Percentiles rank a stretch among this genome's conserved stretches.
phyloP scores from a whole-genome alignment of 2,329 filamentous ascomycete genomes.

The Alternaria ethzedia region DNA sequence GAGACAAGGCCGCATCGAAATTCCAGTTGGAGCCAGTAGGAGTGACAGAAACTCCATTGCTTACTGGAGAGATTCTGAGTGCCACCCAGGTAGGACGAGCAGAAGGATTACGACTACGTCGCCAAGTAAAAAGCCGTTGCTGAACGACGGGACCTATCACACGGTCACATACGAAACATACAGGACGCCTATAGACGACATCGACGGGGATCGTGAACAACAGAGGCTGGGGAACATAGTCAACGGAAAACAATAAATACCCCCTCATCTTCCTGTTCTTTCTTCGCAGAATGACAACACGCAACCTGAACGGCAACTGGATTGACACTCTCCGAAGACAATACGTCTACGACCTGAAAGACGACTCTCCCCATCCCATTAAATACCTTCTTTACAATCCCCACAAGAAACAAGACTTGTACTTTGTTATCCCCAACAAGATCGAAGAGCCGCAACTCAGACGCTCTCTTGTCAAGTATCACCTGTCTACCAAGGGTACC shows the following conservation, averaged over 20 bases:
- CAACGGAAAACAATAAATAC: background rate
- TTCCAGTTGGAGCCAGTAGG: background rate
- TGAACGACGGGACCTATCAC: background rate
- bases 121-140: background rate
- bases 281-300: background rate
- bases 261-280: background rate
- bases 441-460: background rate
- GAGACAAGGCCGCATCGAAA: background rate
- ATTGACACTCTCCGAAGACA: background rate
- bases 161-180: background rate
- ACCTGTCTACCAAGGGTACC: background rate
- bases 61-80: background rate
- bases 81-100: background rate
- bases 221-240: background rate
- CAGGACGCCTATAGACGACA: background rate
- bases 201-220: background rate
- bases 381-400: background rate
- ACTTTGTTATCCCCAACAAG: background rate
- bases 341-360: background rate
- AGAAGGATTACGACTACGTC: background rate
- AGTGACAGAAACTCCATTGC: background rate
- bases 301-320: background rate
- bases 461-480: background rate
- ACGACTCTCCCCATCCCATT: background rate
- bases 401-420: background rate